These are phyloP conservation scores for Penicillium decumbens DNA, from an alignment of 2,329 filamentous ascomycete genomes.

Conservation along the genomic window DNA sequence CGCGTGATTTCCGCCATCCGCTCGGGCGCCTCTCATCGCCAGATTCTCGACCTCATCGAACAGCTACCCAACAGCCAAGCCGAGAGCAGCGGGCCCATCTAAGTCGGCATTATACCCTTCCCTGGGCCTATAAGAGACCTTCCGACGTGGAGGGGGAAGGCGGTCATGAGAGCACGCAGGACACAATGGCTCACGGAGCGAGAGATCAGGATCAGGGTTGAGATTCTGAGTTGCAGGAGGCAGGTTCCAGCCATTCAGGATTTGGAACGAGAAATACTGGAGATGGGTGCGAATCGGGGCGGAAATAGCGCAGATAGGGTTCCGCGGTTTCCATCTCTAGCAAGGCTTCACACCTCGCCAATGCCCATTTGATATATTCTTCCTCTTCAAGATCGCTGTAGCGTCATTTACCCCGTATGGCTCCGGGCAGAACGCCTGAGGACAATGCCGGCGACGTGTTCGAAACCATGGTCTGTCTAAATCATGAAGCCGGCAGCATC, in stretches of 20 bases:
- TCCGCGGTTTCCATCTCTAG: neutral
- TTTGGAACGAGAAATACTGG: neutral
- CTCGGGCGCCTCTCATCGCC: constrained; percentile 23
- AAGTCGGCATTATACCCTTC: neutral
- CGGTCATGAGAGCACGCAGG: neutral
- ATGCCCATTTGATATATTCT: neutral
- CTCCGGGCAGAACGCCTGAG: neutral
- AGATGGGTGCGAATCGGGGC: neutral
- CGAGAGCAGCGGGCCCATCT: neutral
- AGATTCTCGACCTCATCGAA: constrained; percentile 15
- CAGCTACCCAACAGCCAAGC: neutral
- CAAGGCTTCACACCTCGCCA: neutral
- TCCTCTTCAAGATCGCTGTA: neutral
- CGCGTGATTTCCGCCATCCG: constrained; percentile 27
- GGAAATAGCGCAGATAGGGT: neutral
- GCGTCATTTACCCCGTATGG: neutral
- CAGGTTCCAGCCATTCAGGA: neutral
- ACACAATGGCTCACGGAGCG: neutral
- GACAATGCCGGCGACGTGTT: neutral
- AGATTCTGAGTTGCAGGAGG: neutral
- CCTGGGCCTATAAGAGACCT: neutral
- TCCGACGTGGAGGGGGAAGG: neutral
- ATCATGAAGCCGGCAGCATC: neutral
- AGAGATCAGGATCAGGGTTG: neutral
- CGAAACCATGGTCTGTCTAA: neutral